Conservation (phyloP, 129 eudicot genomes). For the Tagetes erecta region DNA sequence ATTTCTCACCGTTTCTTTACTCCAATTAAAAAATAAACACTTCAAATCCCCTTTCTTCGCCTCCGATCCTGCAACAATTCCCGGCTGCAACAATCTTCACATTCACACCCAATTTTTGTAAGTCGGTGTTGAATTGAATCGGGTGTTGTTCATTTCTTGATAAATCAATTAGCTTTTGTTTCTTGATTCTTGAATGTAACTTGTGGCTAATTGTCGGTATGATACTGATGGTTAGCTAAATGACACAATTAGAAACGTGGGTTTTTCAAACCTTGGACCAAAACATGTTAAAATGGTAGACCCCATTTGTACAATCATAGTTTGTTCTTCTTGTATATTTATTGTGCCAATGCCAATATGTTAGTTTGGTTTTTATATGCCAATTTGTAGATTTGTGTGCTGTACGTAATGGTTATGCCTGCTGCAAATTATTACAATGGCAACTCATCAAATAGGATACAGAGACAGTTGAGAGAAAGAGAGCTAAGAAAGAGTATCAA, state of each 20-base stretch:
- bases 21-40: not conserved
- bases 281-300: conserved; percentile 27
- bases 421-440: conserved; percentile 68
- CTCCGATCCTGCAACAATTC: not conserved
- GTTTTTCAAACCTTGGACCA: conserved; percentile 27
- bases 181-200: not conserved
- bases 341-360: conserved; percentile 6
- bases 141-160: conserved; percentile 22
- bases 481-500: conserved; percentile 56
- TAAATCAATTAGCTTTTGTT: not conserved
- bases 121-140: conserved; percentile 26
- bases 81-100: conserved; percentile 16
- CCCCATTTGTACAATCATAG: conserved; percentile 38
- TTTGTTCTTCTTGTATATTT: conserved; percentile 32
- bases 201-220: not conserved
- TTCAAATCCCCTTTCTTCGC: conserved; percentile 12
- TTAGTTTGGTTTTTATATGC: conserved; percentile 22
- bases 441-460: conserved; percentile 48
- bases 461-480: conserved; percentile 67
- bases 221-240: not conserved
- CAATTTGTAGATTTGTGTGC: conserved; percentile 25
- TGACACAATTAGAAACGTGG: conserved; percentile 21
- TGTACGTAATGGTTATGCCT: conserved; percentile 51
- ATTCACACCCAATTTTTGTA: conserved; percentile 19
- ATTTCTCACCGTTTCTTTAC: conserved; percentile 22